Evolutionary conservation across 2,329 filamentous ascomycete genomes (phyloP).

Genomic region (Zelopaecilomyces penicillatus): DNA sequence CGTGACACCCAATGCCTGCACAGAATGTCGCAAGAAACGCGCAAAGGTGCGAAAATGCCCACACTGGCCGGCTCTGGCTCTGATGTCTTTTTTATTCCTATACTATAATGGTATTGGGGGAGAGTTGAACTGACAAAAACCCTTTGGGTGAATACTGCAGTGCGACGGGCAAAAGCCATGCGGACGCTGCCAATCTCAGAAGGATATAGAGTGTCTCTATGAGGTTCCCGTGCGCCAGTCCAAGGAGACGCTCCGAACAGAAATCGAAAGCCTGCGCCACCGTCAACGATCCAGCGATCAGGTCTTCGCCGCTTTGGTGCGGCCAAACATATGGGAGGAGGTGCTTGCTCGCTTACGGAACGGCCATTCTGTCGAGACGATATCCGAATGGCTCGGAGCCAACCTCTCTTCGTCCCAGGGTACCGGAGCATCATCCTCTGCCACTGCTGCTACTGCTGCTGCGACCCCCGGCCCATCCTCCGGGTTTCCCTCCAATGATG

Average conservation of each 20-base stretch:
- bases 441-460: neutral
- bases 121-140: neutral
- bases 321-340: conserved; percentile 44
- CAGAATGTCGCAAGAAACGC: conserved; percentile 53
- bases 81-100: neutral
- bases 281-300: conserved; percentile 47
- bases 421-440: neutral
- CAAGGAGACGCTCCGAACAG: conserved; percentile 51
- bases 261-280: conserved; percentile 49
- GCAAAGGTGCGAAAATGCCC: conserved; percentile 39
- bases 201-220: conserved; percentile 50
- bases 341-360: conserved; percentile 44
- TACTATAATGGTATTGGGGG: neutral
- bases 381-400: conserved; percentile 45
- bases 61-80: no score
- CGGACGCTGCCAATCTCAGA: conserved; percentile 45
- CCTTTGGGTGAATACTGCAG: conserved; percentile 21
- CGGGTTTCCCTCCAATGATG: conserved; percentile 9
- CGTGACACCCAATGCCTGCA: conserved; percentile 53
- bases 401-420: conserved; percentile 17
- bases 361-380: conserved; percentile 46
- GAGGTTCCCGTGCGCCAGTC: conserved; percentile 55
- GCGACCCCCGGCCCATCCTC: conserved; percentile 19
- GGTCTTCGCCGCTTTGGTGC: conserved; percentile 45
- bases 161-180: conserved; percentile 53